Conservation (phyloP, 1,139 yeast genomes). For the Wickerhamomyces sp. region DNA sequence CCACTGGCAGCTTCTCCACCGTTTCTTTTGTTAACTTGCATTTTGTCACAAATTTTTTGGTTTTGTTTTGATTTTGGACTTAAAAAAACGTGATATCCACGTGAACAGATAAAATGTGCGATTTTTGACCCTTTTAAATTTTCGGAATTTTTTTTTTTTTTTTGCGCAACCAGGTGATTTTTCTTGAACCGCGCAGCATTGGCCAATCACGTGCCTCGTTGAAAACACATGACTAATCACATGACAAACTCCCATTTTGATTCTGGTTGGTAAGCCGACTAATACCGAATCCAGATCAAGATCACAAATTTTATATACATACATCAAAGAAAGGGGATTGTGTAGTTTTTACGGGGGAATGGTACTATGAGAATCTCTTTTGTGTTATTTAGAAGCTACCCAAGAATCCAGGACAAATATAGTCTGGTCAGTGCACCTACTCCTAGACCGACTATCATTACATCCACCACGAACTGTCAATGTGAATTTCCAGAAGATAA, state of each 20-base stretch:
- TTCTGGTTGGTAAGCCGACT: too few relatives aligned
- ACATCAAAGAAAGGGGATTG: background rate
- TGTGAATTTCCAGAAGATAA: conserved; percentile 41
- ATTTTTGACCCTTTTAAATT: conserved; percentile 4
- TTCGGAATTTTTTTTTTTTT: conserved; percentile 2
- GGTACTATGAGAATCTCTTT: conserved; percentile 13
- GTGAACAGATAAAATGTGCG: conserved; percentile 17
- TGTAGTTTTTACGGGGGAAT: conserved; percentile 5
- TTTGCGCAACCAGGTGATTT: background rate
- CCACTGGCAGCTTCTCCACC: conserved; percentile 2
- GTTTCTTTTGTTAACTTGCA: conserved; percentile 16
- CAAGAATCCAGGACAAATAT: conserved; percentile 12
- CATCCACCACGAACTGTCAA: conserved; percentile 41
- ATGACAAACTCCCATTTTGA: too few relatives aligned
- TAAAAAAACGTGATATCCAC: conserved; percentile 22
- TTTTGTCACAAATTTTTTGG: conserved; percentile 7
- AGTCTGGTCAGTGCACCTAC: conserved; percentile 10
- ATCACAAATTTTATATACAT: background rate
- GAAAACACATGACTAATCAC: too few relatives aligned
- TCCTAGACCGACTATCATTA: conserved; percentile 12
- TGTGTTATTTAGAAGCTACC: background rate
- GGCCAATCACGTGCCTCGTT: conserved; percentile 5
- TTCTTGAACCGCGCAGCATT: background rate
- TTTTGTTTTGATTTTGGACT: conserved; percentile 3
- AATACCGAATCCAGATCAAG: too few relatives aligned